Base-by-base conservation (phyloP, 805 yeast genomes). In the Ogataea corticis region DNA sequence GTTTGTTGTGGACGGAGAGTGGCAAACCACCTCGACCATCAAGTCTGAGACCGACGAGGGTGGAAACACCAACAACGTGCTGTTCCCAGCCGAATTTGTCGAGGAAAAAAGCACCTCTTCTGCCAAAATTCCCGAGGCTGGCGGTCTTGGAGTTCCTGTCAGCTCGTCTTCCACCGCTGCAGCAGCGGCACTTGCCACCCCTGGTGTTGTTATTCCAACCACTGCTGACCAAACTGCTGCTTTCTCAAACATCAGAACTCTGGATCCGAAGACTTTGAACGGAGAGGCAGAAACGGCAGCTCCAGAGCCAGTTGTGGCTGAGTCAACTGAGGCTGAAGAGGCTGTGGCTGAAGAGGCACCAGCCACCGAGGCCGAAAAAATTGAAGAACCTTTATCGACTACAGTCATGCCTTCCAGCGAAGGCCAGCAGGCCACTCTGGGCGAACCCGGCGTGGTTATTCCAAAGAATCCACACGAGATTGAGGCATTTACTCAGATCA, bases 401-500 rank as follows among this genome's bases (percentile, higher is more conserved):
- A 72, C 79, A 11, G 81, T 76, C 17, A 45, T 76, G 65, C 81
- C 82, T 36, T 61, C 73, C 3, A 29, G 56, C 14, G 79, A 74
- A 51, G 73, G 70, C 19, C 73, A 73, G 40, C 67, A 69, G 47
- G 63, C 74, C 7, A 56, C 75, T 44, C 52, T 71, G 30, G 86
- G 88, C 40, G 91, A 85, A 58, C 89, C 94, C 23, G 96, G 96
- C 38, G 74, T 86, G 49, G 76, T 71, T 31, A 62, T 85, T 54
- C 92, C 92, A 38, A 57, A 69, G 33, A 76, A 85, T 59, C 75
- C 87, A 15, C 76, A 74, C 35, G 74, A 79, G n/a, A 78, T 87
- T 56, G 71, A 77, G 48, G 96, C 82, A 39, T 85, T 89, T 59
- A 65, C 68, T 38, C 76, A 80, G 54, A 73, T 82, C 18, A 69